A percentile compares a stretch with the other conserved stretches of the same genome.
phyloP scores from a whole-genome alignment of 192 early-diverging fungal genomes.

The Obelidium mucronatum region DNA sequence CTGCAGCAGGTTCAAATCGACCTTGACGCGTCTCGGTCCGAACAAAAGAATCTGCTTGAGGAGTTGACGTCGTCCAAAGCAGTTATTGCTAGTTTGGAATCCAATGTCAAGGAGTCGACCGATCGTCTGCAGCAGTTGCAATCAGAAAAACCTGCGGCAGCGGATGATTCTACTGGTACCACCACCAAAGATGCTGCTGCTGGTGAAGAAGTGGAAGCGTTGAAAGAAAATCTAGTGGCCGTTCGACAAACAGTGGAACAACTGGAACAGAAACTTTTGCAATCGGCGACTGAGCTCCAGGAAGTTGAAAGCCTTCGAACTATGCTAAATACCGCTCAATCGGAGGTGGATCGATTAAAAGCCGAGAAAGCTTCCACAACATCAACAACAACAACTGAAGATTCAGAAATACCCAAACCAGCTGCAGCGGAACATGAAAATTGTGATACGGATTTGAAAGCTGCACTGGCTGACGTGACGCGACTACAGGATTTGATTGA shows the following conservation, averaged over 20 bases:
- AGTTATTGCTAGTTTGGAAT: neutral
- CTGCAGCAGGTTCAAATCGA: neutral
- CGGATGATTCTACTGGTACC: too few relatives aligned
- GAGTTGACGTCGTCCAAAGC: neutral
- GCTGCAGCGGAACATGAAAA: constrained; percentile 8
- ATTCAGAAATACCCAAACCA: neutral
- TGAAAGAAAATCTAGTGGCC: neutral
- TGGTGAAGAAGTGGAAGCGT: neutral
- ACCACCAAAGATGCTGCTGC: neutral
- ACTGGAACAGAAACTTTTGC: too few relatives aligned
- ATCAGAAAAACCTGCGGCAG: neutral
- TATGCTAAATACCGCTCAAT: neutral
- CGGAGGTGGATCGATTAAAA: neutral
- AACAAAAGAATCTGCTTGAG: neutral
- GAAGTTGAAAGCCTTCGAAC: neutral
- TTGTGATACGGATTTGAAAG: neutral
- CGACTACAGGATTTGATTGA: neutral
- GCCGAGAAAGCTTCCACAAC: neutral
- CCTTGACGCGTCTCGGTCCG: neutral
- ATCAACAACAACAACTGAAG: neutral
- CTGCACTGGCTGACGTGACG: neutral
- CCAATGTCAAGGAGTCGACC: neutral
- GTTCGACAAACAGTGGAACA: too few relatives aligned
- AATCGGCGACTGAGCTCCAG: neutral
- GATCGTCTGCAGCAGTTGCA: neutral